phyloP scores from a whole-genome alignment of 208 protist species.

The Leishmania tropica region DNA sequence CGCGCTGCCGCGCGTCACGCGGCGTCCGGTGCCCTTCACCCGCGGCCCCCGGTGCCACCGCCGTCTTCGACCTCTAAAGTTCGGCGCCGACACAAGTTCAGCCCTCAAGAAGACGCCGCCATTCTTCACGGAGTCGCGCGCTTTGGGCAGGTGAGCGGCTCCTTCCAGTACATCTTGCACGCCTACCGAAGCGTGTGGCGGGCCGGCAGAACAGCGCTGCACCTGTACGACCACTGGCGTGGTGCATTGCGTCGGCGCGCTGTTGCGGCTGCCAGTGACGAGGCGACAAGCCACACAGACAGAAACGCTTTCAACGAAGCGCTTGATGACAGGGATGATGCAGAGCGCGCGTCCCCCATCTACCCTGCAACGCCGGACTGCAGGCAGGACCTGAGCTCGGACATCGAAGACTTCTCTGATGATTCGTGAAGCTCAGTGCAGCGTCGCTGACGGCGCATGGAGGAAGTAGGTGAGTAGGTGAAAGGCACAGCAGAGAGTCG shows the following conservation, averaged over 20 bases:
- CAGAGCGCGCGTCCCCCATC: neutral
- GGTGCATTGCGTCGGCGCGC: constrained; percentile 53
- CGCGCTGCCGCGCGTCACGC: neutral
- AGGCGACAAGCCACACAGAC: constrained; percentile 6
- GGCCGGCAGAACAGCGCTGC: constrained; percentile 49
- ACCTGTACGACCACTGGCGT: constrained; percentile 89
- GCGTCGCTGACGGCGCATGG: neutral
- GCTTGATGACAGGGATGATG: neutral
- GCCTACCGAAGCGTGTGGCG: constrained; percentile 67
- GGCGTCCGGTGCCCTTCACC: neutral
- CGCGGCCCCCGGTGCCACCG: neutral
- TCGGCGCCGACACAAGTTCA: constrained; percentile 60
- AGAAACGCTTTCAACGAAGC: neutral
- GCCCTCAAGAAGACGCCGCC: constrained; percentile 63
- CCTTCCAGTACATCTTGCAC: constrained; percentile 72
- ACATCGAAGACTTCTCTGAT: constrained; percentile 36
- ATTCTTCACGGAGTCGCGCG: constrained; percentile 78
- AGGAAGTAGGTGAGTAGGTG: neutral
- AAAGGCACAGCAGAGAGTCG: neutral
- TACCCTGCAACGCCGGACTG: neutral
- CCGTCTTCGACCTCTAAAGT: neutral
- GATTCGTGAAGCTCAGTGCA: neutral
- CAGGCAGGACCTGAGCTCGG: constrained; percentile 15
- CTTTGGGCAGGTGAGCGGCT: constrained; percentile 44
- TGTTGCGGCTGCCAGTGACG: constrained; percentile 14